Conservation (phyloP, 129 eudicot species). For the Flaveria bidentis region DNA sequence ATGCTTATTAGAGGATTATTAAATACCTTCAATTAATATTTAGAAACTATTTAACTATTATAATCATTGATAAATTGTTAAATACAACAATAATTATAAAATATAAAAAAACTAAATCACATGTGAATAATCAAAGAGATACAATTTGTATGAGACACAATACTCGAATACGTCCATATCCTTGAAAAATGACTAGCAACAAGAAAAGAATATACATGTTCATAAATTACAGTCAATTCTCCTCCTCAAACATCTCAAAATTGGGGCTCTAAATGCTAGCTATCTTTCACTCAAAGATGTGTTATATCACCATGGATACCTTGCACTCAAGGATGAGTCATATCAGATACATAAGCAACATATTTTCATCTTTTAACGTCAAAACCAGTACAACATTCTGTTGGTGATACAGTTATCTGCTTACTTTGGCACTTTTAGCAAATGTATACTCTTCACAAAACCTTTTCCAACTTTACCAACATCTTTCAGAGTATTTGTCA, state of each 20-base stretch:
- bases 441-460: slow-evolving; percentile 70
- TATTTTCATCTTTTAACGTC: neutral
- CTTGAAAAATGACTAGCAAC: slow-evolving; percentile 3
- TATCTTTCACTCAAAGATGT: too few species aligned
- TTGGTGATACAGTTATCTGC: slow-evolving; percentile 23
- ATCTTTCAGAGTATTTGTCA: slow-evolving; percentile 46
- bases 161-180: neutral
- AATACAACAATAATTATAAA: too few species aligned
- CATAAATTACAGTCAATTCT: neutral
- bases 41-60: neutral
- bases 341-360: neutral
- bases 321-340: neutral
- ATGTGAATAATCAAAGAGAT: too few species aligned
- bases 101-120: neutral
- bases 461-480: slow-evolving; percentile 90
- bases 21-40: neutral
- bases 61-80: too few species aligned
- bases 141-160: neutral
- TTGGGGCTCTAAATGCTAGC: slow-evolving; percentile 2
- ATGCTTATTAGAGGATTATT: neutral
- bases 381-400: slow-evolving; percentile 29
- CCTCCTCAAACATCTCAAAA: slow-evolving; percentile 32
- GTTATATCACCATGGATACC: neutral
- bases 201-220: slow-evolving; percentile 9
- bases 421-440: slow-evolving; percentile 66